phyloP scores from a whole-genome alignment of 805 yeast genomes.

The Middelhovenomyces tepae region DNA sequence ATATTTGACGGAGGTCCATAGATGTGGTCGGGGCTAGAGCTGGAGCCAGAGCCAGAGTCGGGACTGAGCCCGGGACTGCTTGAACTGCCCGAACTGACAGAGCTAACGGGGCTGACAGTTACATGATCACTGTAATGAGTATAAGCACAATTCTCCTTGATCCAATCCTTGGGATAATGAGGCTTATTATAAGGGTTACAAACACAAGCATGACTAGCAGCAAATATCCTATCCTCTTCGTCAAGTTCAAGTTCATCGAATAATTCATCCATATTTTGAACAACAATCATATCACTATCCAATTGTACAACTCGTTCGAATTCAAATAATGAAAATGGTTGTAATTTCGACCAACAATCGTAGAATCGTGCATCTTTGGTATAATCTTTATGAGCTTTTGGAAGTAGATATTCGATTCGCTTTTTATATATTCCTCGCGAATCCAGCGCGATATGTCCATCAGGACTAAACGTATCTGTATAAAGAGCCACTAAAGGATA shows the following conservation, averaged over 20 bases:
- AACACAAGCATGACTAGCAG: slow-evolving; percentile 54
- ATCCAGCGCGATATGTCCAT: slow-evolving; percentile 35
- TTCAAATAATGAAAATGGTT: slow-evolving; percentile 42
- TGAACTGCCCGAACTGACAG: too few species aligned
- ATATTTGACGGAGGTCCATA: slow-evolving; percentile 35
- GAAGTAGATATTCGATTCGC: slow-evolving; percentile 36
- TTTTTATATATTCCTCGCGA: slow-evolving; percentile 34
- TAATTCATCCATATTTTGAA: slow-evolving; percentile 51
- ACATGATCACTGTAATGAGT: slow-evolving; percentile 25
- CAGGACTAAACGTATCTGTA: slow-evolving; percentile 37
- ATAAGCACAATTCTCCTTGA: slow-evolving; percentile 41
- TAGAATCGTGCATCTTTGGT: slow-evolving; percentile 44
- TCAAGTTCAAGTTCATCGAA: slow-evolving; percentile 39
- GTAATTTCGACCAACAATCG: slow-evolving; percentile 56
- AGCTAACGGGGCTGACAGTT: too few species aligned
- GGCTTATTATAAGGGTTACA: slow-evolving; percentile 46
- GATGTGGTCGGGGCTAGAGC: slow-evolving; percentile 13
- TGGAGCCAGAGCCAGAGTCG: slow-evolving; percentile 15
- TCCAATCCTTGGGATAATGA: slow-evolving; percentile 50
- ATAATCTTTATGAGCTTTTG: slow-evolving; percentile 37
- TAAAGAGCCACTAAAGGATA: slow-evolving; percentile 47
- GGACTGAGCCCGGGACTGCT: slow-evolving; percentile 13
- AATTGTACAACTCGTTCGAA: slow-evolving; percentile 47
- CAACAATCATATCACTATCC: slow-evolving; percentile 53
- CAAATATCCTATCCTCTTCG: slow-evolving; percentile 33